phyloP scores from a whole-genome alignment of 495 filamentous ascomycete species.

The Trichoderma erinaceum region DNA sequence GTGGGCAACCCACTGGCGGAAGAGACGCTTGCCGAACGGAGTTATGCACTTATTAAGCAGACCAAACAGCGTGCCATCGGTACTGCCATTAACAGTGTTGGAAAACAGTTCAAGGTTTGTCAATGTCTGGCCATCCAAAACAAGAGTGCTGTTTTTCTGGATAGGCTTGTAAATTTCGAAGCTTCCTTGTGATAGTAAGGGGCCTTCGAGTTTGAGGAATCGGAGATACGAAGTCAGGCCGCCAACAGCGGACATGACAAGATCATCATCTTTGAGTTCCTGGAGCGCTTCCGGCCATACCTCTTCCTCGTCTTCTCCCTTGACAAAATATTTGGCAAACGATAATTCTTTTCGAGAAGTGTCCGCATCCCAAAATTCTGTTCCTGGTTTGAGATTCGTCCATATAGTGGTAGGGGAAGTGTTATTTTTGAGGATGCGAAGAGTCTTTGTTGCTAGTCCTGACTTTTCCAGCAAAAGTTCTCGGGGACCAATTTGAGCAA shows the following conservation, averaged over 20 bases:
- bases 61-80: slow-evolving; percentile 80
- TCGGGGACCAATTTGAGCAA: slow-evolving; percentile 85
- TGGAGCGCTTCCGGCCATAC: slow-evolving; percentile 76
- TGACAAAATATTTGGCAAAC: slow-evolving; percentile 71
- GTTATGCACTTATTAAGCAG: slow-evolving; percentile 93
- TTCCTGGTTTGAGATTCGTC: slow-evolving; percentile 83
- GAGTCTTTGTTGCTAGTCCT: slow-evolving; percentile 69
- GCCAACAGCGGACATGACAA: slow-evolving; percentile 89
- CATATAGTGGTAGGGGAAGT: slow-evolving; percentile 88
- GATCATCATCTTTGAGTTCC: slow-evolving; percentile 68
- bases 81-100: slow-evolving; percentile 83
- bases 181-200: slow-evolving; percentile 82
- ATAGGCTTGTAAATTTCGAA: slow-evolving; percentile 93
- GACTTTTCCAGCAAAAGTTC: slow-evolving; percentile 90
- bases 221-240: slow-evolving; percentile 83
- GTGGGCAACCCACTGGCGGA: slow-evolving; percentile 97
- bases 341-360: slow-evolving; percentile 76
- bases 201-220: slow-evolving; percentile 80
- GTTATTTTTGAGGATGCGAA: slow-evolving; percentile 96
- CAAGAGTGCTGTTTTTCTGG: slow-evolving; percentile 82
- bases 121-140: slow-evolving; percentile 92
- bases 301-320: slow-evolving; percentile 52
- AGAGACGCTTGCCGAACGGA: slow-evolving; percentile 93
- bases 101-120: slow-evolving; percentile 97
- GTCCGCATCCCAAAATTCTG: slow-evolving; percentile 90